Evolutionary conservation across 176 grass and related monocot genomes (phyloP), one percentile per base, ranked within the genome.

Genomic region (Hordeum marinum): DNA sequence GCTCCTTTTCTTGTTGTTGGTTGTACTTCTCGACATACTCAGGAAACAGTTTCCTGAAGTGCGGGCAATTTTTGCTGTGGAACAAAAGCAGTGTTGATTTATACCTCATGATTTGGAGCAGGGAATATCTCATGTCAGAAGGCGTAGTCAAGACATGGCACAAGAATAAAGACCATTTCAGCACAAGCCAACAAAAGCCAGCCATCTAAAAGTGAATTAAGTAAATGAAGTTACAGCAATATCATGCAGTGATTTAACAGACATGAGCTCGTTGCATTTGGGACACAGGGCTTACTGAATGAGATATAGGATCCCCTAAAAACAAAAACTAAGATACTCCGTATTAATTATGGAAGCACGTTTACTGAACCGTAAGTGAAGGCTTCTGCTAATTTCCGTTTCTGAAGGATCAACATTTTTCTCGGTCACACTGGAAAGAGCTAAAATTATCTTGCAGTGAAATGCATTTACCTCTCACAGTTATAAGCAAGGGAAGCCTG

Each of bases 401-500:
- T 58, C 45, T 65, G 15, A 80, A 80, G 68, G 41, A 11, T 75
- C 18, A 50, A 69, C 8, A 58, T 13, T 64, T 48, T 69, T 35
- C 35, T 20, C 13, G 6, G 3, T 61, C 43, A 14, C 54, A 63
- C 1, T 15, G 20, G n/a, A 24, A 70, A 27, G 11, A 45, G 60
- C 6, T 66, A 27, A 75, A 69, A 39, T 41, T 45, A 67, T 26
- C 35, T 45, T 69, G n/a, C 21, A 58, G 21, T 69, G 13, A 89
- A 88, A 87, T 78, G 32, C 9, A 86, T 85, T 85, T 92, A 99
- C 97, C 93, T 99, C 84, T 94, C 94, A 85, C 97, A 99, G 50
- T 99, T 99, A 75, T 99, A 99, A 35, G 94, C 94, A 86, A 99
- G 97, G 31, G 97, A 99, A 90, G 90, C 91, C 84, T 94, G 94